Base-by-base conservation (phyloP, 805 yeast genomes). In the Candida insectalens region DNA sequence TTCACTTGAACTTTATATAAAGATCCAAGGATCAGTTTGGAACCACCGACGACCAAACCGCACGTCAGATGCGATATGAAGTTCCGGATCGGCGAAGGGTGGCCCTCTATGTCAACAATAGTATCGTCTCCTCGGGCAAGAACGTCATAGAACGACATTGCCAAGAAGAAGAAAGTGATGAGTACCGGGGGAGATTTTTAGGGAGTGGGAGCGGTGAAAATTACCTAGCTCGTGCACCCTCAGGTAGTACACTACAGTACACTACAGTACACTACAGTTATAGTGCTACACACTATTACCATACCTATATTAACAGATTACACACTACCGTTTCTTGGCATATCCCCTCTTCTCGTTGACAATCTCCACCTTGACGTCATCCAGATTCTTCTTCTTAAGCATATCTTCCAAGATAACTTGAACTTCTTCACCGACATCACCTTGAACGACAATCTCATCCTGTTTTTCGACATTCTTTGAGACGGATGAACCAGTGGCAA, bases 401-500 rank as follows among this genome's bases (percentile, higher is more conserved):
- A 85, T 60, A 30, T 70, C 71, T 32, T 67, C 72, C 41, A 88
- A 72, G 46, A 81, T 82, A 5, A 63, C 81, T 52, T 83, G 94
- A 19, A 87, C 92, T 49, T 81, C 95, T 44, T 87, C 96, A 37
- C 87, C 81, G 29, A 88, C 92, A 58, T 89, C 97, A 49, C 97
- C 97, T 62, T 88, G 96, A 39, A 88, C 80, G 38, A 84, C 72
- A 36, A 88, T 74, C 52, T 88, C 97, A 41, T 89, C 96, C 55
- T 82, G 83, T 60, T 88, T 88, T 44, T 88, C 97, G 3, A 77
- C 87, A 43, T 76, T 83, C 60, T 88, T 88, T 4, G 87, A 77
- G 10, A 88, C 95, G 16, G 92, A 77, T 19, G 96, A 89, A 33
- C 97, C 97, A 6, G 96, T 88, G 10, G 97, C 97, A 53, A 89